A percentile compares a stretch with the other conserved stretches of the same genome.
These are phyloP conservation scores for Liriodendron chinense DNA, from an alignment of 164 flowering plant genomes.

Conservation along the genomic window DNA sequence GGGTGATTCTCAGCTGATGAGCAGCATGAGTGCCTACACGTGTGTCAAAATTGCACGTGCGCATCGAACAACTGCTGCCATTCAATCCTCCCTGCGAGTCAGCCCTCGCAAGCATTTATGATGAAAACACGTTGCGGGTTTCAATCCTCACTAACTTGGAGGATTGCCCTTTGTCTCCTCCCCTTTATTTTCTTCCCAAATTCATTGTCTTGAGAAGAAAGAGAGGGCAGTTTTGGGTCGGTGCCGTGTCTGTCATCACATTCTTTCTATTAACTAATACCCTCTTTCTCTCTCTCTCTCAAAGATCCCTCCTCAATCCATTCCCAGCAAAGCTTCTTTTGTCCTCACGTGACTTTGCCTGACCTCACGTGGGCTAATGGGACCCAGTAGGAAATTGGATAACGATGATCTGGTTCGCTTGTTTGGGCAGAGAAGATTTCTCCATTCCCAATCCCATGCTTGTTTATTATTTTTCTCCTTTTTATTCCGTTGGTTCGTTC, in stretches of 20 bases:
- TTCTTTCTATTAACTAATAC: not conserved
- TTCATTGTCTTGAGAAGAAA: too few relatives aligned
- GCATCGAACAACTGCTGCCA: too few relatives aligned
- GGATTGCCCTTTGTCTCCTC: too few relatives aligned
- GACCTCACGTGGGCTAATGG: not conserved
- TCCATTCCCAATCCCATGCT: constrained; percentile 13
- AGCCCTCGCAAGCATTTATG: too few relatives aligned
- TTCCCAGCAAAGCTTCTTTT: not conserved
- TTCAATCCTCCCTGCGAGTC: too few relatives aligned
- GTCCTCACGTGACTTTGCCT: not conserved
- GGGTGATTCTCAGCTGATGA: too few relatives aligned
- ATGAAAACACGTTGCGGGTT: too few relatives aligned
- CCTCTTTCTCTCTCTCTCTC: not conserved
- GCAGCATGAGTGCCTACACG: too few relatives aligned
- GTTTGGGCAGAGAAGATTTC: constrained; percentile 16
- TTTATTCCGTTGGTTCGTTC: not conserved
- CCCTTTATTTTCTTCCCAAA: too few relatives aligned
- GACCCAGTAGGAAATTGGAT: constrained; percentile 16
- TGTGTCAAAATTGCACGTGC: too few relatives aligned
- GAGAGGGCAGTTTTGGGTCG: not conserved
- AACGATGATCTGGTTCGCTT: constrained; percentile 26
- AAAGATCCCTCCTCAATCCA: not conserved
- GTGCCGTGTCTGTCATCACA: not conserved
- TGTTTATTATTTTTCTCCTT: not conserved
- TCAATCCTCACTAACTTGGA: too few relatives aligned